Evolutionary conservation across 2,329 filamentous ascomycete species (phyloP), one percentile per base, ranked within the genome.

Genomic region (Leptographium procerum): DNA sequence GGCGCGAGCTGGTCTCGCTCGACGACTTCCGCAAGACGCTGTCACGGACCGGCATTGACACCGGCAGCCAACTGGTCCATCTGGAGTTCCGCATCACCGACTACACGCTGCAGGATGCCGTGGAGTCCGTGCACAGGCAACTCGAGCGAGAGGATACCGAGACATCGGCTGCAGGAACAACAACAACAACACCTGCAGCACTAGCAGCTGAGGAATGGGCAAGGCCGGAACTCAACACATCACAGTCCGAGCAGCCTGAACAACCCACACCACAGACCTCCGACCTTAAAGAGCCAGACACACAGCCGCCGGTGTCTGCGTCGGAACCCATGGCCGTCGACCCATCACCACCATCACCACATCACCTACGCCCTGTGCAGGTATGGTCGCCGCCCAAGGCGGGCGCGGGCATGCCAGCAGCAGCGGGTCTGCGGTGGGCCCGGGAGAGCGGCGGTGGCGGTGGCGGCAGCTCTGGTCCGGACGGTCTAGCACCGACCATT

Each of bases 11-110:
- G 19, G 80, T 85, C 3, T 84, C 82, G 0, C 89, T 97, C 65
- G 77, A 77, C 22, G 91, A 95, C 66, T 79, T 97, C 59, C 90
- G 96, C 70, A 95, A 95, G 77, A 91, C 89, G 1, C 72, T 99
- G 52, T 85, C 85, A 6, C 89, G 96, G 69, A 75, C 97, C 22
- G 94, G 94, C 0, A 86, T 95, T 66, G 95, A 91, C 68, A 86
- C 83, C 53, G 92, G 94, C 7, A 92, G 82, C 66, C 85, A 89
- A 5, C 73, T 96, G 58, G 78, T 99, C 57, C 82, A 89, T 59
- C 73, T 99, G 60, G 84, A 78, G 36, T 97, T 92, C 73, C 84
- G 81, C 68, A 79, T 79, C 62, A 94, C 89, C 8, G 85, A 87
- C 14, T 83, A 83, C 68, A 91, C 91, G 2, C 73, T 97, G 31